A percentile compares a stretch with the other conserved stretches of the same genome.
These are phyloP conservation scores for Coprinopsis marcescibilis DNA, from an alignment of 768 basidiomycete genomes.

Conservation along the genomic window DNA sequence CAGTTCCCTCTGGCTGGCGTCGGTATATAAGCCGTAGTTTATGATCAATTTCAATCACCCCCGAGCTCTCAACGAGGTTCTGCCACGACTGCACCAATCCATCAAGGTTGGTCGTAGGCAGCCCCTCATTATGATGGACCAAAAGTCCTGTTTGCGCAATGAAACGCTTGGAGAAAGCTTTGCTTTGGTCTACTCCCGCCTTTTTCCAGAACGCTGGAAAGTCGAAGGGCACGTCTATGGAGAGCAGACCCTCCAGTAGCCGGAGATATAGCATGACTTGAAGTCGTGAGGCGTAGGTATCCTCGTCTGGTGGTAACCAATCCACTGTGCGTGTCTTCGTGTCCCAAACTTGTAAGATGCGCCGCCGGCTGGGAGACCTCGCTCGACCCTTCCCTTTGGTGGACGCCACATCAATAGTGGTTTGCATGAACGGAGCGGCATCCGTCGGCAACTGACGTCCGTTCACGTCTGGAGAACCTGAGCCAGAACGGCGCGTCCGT, in stretches of 20 bases:
- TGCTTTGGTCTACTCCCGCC: slow-evolving; percentile 36
- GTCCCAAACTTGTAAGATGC: slow-evolving; percentile 48
- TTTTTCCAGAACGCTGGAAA: slow-evolving; percentile 49
- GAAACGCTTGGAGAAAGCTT: slow-evolving; percentile 47
- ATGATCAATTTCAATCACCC: slow-evolving; percentile 30
- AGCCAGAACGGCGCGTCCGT: not conserved
- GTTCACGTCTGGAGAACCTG: not conserved
- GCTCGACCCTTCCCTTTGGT: not conserved
- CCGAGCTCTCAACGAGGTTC: slow-evolving; percentile 21
- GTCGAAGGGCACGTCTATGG: slow-evolving; percentile 39
- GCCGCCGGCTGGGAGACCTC: not conserved
- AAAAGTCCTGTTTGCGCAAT: slow-evolving; percentile 34
- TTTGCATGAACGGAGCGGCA: not conserved
- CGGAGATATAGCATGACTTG: slow-evolving; percentile 78
- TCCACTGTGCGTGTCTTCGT: slow-evolving; percentile 59
- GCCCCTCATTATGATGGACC: slow-evolving; percentile 15
- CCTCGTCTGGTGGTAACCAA: slow-evolving; percentile 50
- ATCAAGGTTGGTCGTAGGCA: slow-evolving; percentile 28
- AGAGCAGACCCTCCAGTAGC: slow-evolving; percentile 49
- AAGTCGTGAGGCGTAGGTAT: slow-evolving; percentile 52
- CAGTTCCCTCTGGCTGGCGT: slow-evolving; percentile 22
- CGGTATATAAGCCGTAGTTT: slow-evolving; percentile 50
- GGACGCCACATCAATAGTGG: too few species aligned
- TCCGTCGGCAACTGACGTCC: not conserved
- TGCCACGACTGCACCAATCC: slow-evolving; percentile 31